Conservation (phyloP, 345 rosid genomes). For the Hibiscus syriacus region DNA sequence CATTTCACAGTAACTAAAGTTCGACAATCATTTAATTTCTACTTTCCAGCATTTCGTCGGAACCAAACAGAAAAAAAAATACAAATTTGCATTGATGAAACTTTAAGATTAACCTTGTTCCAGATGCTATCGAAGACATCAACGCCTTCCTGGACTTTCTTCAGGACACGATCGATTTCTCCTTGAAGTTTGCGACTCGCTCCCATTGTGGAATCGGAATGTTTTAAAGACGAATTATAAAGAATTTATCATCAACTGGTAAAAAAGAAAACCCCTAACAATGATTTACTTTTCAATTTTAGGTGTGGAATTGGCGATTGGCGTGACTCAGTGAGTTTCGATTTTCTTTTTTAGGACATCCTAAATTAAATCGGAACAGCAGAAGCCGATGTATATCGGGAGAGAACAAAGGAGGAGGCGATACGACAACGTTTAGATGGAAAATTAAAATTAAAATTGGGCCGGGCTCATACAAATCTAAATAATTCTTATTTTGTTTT, state of each 20-base stretch:
- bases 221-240: not conserved
- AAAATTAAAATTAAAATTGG: not conserved
- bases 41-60: not conserved
- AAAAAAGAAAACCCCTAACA: not conserved
- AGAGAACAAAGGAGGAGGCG: no score
- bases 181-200: constrained; percentile 98
- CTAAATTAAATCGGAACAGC: not conserved
- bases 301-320: not conserved
- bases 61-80: not conserved
- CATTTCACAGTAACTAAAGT: not conserved
- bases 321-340: constrained; percentile 1
- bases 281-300: not conserved
- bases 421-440: not conserved
- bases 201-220: constrained; percentile 47
- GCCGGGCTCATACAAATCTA: not conserved
- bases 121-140: constrained; percentile 96
- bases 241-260: not conserved
- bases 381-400: not conserved
- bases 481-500: no score
- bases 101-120: constrained; percentile 63
- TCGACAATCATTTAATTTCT: not conserved
- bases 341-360: not conserved
- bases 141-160: constrained; percentile 99
- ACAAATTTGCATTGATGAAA: not conserved
- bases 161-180: constrained; percentile 96